Conservation (phyloP, 1,284 basidiomycete species). For the Ceratobasidium papillatum region DNA sequence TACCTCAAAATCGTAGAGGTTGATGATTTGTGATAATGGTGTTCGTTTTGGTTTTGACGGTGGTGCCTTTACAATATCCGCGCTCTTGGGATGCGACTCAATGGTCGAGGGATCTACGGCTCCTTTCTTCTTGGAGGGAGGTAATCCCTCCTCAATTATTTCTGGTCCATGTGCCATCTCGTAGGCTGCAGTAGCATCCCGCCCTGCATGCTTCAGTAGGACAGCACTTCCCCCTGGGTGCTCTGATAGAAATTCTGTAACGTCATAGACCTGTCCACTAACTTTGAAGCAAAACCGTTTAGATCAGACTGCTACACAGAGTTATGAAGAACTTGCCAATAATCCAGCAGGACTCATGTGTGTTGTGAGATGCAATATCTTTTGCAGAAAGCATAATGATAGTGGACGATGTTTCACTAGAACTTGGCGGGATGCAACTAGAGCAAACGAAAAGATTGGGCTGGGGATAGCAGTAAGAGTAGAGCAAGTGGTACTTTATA, state of each 20-base stretch:
- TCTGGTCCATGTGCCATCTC: slow-evolving; percentile 78
- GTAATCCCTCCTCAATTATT: slow-evolving; percentile 73
- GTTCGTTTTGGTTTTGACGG: slow-evolving; percentile 68
- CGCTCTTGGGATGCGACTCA: slow-evolving; percentile 54
- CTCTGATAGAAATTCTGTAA: slow-evolving; percentile 54
- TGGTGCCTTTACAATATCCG: slow-evolving; percentile 62
- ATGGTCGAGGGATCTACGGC: slow-evolving; percentile 66
- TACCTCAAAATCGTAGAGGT: slow-evolving; percentile 80
- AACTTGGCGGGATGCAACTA: not conserved
- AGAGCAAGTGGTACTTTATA: not conserved
- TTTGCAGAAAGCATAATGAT: slow-evolving; percentile 27
- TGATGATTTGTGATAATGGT: slow-evolving; percentile 72
- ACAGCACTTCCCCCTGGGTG: slow-evolving; percentile 56
- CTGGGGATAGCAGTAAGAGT: not conserved
- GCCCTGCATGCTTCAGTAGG: slow-evolving; percentile 56
- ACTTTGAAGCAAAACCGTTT: slow-evolving; percentile 15
- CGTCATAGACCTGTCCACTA: slow-evolving; percentile 45
- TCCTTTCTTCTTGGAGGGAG: slow-evolving; percentile 74
- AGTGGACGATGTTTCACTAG: not conserved
- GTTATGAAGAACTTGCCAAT: slow-evolving; percentile 46
- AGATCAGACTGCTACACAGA: not conserved
- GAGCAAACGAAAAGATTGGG: not conserved
- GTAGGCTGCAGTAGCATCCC: slow-evolving; percentile 61
- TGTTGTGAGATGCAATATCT: slow-evolving; percentile 51
- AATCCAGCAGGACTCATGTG: slow-evolving; percentile 52